Conservation (phyloP, 495 filamentous ascomycete species). For the Xylaria telfairii region DNA sequence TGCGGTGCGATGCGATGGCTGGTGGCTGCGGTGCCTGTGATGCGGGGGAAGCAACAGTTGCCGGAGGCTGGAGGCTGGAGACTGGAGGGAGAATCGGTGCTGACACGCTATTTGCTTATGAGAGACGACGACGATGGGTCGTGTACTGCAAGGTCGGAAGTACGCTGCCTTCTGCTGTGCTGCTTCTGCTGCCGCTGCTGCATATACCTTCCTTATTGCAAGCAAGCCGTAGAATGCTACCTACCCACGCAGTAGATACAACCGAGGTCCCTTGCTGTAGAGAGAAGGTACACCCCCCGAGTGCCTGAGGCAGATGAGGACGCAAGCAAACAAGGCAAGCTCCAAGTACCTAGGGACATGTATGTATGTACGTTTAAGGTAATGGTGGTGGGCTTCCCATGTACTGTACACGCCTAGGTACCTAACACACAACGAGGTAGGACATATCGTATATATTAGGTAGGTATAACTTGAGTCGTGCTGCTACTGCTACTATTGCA, state of each 20-base stretch:
- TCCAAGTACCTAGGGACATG: background rate
- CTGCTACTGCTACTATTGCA: background rate
- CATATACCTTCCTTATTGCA: too few relatives aligned
- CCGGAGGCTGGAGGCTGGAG: conserved; percentile 2
- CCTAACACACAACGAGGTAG: background rate
- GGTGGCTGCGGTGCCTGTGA: background rate
- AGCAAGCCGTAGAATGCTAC: background rate
- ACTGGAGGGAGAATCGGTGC: background rate
- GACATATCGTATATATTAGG: background rate
- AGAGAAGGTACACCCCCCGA: background rate
- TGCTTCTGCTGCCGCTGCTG: background rate
- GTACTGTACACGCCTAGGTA: too few relatives aligned
- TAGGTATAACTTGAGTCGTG: background rate
- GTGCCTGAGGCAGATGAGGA: background rate
- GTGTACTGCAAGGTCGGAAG: background rate
- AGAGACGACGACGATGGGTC: background rate
- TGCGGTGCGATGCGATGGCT: conserved; percentile 11
- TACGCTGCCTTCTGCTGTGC: background rate
- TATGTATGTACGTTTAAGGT: background rate
- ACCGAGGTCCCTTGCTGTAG: background rate
- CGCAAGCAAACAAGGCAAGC: background rate
- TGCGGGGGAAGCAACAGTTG: conserved; percentile 15
- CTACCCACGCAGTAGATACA: background rate
- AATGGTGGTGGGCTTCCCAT: background rate
- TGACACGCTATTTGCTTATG: conserved; percentile 16